phyloP scores from a whole-genome alignment of 2,329 filamentous ascomycete species.

The Arthrobotrys entomopaga region DNA sequence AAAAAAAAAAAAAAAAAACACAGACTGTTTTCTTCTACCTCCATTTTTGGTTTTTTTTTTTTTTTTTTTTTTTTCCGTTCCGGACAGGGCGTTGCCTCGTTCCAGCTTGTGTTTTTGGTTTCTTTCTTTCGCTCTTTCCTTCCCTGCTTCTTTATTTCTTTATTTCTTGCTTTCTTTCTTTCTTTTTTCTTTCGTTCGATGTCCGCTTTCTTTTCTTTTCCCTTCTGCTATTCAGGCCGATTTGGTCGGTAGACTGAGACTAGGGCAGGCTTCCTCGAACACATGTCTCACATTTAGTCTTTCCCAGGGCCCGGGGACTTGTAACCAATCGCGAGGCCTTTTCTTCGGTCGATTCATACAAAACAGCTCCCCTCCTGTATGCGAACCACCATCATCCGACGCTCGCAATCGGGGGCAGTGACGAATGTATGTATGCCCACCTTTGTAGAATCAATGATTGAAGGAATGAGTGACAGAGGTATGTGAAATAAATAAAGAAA shows the following conservation, averaged over 20 bases:
- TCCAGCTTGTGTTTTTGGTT: conserved; percentile 6
- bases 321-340: conserved; percentile 11
- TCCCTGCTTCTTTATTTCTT: too few species aligned
- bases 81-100: conserved; percentile 1
- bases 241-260: conserved; percentile 37
- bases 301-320: conserved; percentile 33
- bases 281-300: conserved; percentile 53
- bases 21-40: too few species aligned
- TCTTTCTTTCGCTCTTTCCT: conserved; percentile 16
- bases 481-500: background rate
- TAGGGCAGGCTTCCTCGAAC: conserved; percentile 48
- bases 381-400: too few species aligned
- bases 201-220: conserved; percentile 12
- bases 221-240: background rate
- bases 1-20: too few species aligned
- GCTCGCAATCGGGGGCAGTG: too few species aligned
- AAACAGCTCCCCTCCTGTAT: too few species aligned
- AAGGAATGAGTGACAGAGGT: background rate
- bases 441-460: too few species aligned
- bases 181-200: conserved; percentile 17
- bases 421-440: too few species aligned
- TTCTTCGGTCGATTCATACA: background rate
- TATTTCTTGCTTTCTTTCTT: conserved; percentile 22
- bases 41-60: conserved; percentile 29
- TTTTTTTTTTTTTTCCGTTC: background rate